Conservation (phyloP, 2,329 filamentous ascomycete species). For the Calonectria fujianensis region DNA sequence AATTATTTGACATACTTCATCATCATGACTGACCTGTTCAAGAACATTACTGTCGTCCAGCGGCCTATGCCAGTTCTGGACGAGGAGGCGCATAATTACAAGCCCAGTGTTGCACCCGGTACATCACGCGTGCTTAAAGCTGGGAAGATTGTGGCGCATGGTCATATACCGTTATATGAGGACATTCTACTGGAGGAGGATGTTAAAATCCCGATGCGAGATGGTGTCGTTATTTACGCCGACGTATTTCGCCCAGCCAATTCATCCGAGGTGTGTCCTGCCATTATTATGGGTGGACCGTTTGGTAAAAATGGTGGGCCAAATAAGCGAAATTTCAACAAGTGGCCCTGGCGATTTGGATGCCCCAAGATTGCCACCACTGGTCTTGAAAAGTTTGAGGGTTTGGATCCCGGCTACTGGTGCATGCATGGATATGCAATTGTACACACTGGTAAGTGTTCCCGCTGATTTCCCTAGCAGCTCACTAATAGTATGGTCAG, state of each 20-base stretch:
- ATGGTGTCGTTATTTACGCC: background rate
- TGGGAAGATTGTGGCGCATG: background rate
- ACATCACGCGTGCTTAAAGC: background rate
- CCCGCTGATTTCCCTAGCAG: no score
- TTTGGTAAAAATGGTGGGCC: conserved; percentile 14
- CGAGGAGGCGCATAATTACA: background rate
- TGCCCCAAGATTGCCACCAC: conserved; percentile 13
- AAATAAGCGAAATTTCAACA: conserved; percentile 17
- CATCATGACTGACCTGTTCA: background rate
- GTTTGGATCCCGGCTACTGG: conserved; percentile 4
- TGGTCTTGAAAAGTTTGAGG: conserved; percentile 13
- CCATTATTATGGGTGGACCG: conserved; percentile 10
- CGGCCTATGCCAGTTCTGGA: background rate
- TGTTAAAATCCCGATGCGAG: conserved; percentile 6
- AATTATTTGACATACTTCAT: no score
- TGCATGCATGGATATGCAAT: conserved; percentile 15
- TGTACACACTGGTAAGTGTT: background rate
- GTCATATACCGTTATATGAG: background rate
- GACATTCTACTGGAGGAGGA: background rate
- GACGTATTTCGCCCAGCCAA: conserved; percentile 3
- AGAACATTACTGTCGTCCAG: background rate
- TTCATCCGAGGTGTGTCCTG: background rate
- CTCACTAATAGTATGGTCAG: background rate
- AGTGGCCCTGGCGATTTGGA: conserved; percentile 17
- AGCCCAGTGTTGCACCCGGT: background rate